Percentiles rank a stretch among this genome's conserved stretches.
These are phyloP conservation scores for Eleusine coracana DNA, from an alignment of 176 grass and related monocot genomes.

Conservation along the genomic window DNA sequence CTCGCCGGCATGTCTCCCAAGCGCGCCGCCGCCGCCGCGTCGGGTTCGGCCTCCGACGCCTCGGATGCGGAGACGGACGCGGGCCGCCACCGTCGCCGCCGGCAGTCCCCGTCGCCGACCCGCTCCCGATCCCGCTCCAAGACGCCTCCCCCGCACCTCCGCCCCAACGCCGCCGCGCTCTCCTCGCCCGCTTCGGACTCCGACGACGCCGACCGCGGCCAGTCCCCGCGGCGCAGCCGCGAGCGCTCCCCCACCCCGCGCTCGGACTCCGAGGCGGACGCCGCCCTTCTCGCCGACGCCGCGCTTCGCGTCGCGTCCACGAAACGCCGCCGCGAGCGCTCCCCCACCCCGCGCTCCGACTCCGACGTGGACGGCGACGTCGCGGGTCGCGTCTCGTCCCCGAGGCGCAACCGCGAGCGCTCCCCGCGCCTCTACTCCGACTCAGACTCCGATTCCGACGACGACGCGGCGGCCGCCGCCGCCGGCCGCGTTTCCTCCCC, in stretches of 20 bases:
- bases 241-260: not conserved
- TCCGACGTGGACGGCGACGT: not conserved
- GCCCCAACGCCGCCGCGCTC: not conserved
- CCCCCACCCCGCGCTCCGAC: not conserved
- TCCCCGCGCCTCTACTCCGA: not conserved
- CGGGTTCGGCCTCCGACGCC: constrained; percentile 17
- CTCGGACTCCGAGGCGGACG: not conserved
- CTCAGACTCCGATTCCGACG: not conserved
- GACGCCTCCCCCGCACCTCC: constrained; percentile 1
- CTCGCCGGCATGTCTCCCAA: constrained; percentile 54
- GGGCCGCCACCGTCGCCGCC: not conserved
- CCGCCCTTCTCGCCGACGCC: not conserved
- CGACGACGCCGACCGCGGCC: not conserved
- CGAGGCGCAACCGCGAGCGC: constrained; percentile 3
- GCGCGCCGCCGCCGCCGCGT: constrained; percentile 28
- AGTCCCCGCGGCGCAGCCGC: constrained; percentile 14
- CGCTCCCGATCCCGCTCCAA: constrained; percentile 33
- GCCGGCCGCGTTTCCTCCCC: constrained; percentile 2
- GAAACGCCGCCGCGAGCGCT: not conserved
- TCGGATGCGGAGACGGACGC: constrained; percentile 19
- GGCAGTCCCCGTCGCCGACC: not conserved
- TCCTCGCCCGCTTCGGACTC: constrained; percentile 32
- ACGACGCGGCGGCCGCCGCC: not conserved
- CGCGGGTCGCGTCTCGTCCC: not conserved
- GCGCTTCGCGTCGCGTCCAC: not conserved